Evolutionary conservation across 257 asterid genomes (phyloP).

Genomic region (Solanum ossicruentum): DNA sequence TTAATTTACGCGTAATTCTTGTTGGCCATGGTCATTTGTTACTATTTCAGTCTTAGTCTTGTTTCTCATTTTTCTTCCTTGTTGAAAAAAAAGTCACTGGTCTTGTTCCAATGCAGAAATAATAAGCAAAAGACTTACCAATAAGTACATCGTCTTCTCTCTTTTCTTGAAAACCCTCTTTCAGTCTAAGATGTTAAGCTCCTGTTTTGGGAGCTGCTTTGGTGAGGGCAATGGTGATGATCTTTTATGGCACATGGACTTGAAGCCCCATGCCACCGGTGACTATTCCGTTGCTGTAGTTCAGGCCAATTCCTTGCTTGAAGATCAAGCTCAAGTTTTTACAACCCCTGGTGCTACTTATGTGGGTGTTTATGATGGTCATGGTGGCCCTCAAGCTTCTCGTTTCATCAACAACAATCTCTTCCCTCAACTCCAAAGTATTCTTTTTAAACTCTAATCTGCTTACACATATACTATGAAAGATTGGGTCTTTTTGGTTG

Average conservation of each 20-base stretch:
- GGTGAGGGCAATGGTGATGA: constrained; percentile 17
- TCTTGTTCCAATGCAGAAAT: not conserved
- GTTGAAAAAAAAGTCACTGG: not conserved
- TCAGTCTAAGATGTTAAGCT: constrained; percentile 8
- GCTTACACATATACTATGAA: not conserved
- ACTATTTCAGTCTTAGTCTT: not conserved
- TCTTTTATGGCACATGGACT: constrained; percentile 27
- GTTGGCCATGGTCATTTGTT: not conserved
- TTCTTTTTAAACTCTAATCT: not conserved
- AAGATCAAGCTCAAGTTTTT: constrained; percentile 31
- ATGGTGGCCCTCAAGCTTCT: constrained; percentile 36
- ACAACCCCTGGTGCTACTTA: constrained; percentile 26
- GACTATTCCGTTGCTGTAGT: constrained; percentile 34
- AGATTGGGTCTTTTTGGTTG: not conserved
- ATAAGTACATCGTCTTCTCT: not conserved
- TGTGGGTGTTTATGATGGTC: constrained; percentile 39
- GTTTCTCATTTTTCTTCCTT: not conserved
- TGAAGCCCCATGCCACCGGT: constrained; percentile 27
- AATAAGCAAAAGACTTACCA: not conserved
- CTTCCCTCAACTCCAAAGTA: constrained; percentile 23
- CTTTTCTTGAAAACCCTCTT: not conserved
- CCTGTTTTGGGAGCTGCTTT: constrained; percentile 17
- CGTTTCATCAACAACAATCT: constrained; percentile 24
- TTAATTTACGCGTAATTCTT: not conserved
- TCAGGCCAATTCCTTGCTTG: constrained; percentile 31